Conservation (phyloP, 768 basidiomycete genomes). For the Tephrocybe sp. region DNA sequence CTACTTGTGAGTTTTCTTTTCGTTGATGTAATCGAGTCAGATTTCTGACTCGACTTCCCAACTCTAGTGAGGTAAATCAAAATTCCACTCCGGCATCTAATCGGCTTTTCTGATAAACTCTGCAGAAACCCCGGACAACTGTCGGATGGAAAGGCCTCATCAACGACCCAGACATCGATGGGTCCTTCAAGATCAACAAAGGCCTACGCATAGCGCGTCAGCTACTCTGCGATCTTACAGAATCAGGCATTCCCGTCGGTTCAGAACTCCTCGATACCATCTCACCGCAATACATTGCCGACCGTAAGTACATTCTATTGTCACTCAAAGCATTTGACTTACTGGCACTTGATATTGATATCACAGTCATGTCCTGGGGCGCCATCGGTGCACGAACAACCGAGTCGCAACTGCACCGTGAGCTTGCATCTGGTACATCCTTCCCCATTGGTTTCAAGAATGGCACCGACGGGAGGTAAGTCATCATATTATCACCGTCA, state of each 20-base stretch:
- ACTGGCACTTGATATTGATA: not conserved
- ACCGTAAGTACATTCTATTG: conserved; percentile 44
- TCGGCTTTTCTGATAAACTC: conserved; percentile 11
- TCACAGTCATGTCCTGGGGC: conserved; percentile 80
- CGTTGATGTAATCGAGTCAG: conserved; percentile 6
- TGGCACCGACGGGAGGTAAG: conserved; percentile 89
- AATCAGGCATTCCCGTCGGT: conserved; percentile 89
- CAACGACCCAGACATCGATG: conserved; percentile 95
- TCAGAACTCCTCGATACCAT: conserved; percentile 87
- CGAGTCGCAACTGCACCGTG: conserved; percentile 95
- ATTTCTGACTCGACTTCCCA: conserved; percentile 2
- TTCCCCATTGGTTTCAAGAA: conserved; percentile 99
- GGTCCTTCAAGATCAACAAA: conserved; percentile 96
- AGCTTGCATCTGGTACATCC: conserved; percentile 92
- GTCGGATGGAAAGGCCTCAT: conserved; percentile 97
- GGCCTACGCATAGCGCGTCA: conserved; percentile 87
- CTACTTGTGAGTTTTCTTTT: conserved; percentile 77
- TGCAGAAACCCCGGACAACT: conserved; percentile 92
- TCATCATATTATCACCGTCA: not conserved
- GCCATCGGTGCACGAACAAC: conserved; percentile 98
- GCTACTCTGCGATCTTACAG: conserved; percentile 88
- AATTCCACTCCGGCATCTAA: not conserved
- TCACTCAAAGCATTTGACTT: not conserved
- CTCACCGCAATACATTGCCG: conserved; percentile 80
- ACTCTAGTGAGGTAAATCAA: conserved; percentile 33